Evolutionary conservation across 805 yeast genomes (phyloP), one percentile per base, ranked within the genome.

Genomic region (Teunomyces pallodes): DNA sequence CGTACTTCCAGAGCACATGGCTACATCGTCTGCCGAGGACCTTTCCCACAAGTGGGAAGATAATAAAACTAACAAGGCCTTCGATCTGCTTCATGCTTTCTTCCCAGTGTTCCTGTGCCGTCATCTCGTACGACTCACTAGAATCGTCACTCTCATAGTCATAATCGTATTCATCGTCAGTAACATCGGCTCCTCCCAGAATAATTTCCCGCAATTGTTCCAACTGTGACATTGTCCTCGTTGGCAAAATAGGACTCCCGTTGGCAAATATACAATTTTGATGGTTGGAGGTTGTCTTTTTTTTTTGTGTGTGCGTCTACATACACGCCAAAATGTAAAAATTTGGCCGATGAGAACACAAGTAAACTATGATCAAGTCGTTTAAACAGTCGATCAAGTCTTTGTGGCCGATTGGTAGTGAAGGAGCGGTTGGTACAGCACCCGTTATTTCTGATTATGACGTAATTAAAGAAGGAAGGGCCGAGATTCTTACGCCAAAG

Each of bases 401-500:
- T 28, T 24, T 38, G 12, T 38, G 41, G 41, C 14, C 41, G 16
- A 29, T 38, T n/a, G 41, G 41, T 7, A 29, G 41, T 4, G 41
- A 38, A n/a, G 24, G 30, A 24, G 53, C 45, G 16, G 29, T 46
- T 4, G 39, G 17, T 28, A 39, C 48, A 17, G 16, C 29, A 7
- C 41, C 35, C 2, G 17, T 55, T 4, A 28, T 46, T 5, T 31
- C 45, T 7, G 45, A 68, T 40, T 71, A 55, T 53, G 61, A 63
- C 36, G 59, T 68, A 20, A 68, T 77, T 26, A 71, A 62, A 40
- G 99, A 94, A 65, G 99, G 99, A 1, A 72, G 77, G 47, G 97
- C 98, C 10, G 79, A 84, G 20, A 83, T 94, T 39, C 72, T 91
- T 29, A 87, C 86, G 52, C 92, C 96, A 3, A 85, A 87, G 58